Base-by-base conservation (phyloP, 352 stramenopile genomes). In the Thalassiosira mediterranea region DNA sequence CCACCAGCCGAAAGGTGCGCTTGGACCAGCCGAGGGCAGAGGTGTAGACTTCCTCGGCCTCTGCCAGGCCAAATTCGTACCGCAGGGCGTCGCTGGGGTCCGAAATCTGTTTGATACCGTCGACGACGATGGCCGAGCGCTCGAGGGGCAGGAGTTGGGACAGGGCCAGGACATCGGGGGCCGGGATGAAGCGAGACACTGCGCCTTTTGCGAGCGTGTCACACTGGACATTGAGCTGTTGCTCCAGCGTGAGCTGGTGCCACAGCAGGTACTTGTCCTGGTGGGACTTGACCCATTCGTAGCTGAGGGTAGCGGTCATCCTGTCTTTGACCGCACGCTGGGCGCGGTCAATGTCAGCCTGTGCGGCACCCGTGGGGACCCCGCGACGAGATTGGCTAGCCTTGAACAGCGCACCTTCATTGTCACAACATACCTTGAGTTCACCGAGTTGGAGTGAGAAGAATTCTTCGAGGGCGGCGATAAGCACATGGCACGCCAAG, bases 211-310 rank as follows among this genome's bases (percentile, higher is more conserved):
- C 47, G 5, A 54, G 7, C 21, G 21, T 15, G 7, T 54, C 15
- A 32, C 47, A 54, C 11, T 13, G 5, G 15, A 5, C 5, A 10
- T 68, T 68, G 59, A 68, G 59, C 32, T 68, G 59, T 29, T 68
- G 60, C 28, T 42, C 38, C 5, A 68, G 23, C 11, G 48, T 60
- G 40, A 60, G 59, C 34, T 68, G 42, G 15, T 60, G 17, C 46
- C 60, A 70, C 5, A 46, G 21, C 10, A 31, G 13, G 15, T 48
- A 19, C 3, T 29, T 7, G 15, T 70, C 44, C 8, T 48, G 2
- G 34, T 70, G 60, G 2, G 42, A 44, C 13, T 60, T 10, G 11
- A 70, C 60, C 21, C 29, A 32, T 1, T 56, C 58, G 21, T 65
- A 65, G 57, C n/a, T 37, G 11, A 60, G 15, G 10, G 25, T 40